phyloP scores from a whole-genome alignment of 495 filamentous ascomycete genomes.

The Terfezia claveryi region DNA sequence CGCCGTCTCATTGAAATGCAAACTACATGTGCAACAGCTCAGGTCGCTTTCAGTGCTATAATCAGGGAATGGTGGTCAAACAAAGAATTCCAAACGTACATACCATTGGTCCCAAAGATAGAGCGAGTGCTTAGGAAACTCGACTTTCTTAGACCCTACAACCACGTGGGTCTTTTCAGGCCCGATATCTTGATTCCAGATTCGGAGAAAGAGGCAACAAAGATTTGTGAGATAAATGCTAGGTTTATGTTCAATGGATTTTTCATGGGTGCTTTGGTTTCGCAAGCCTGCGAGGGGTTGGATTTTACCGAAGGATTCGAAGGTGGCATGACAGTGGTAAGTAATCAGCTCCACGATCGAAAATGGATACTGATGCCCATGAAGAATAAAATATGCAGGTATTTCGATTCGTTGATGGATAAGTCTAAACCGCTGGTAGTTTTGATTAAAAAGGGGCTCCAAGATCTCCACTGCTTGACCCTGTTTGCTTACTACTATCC shows the following conservation, averaged over 20 bases:
- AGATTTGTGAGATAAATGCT: constrained; percentile 27
- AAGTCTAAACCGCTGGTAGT: too few relatives aligned
- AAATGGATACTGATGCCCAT: too few relatives aligned
- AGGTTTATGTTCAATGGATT: constrained; percentile 25
- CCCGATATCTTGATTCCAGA: constrained; percentile 26
- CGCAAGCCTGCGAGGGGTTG: too few relatives aligned
- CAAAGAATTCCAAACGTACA: constrained; percentile 19
- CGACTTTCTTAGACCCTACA: constrained; percentile 2
- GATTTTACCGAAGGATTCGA: too few relatives aligned
- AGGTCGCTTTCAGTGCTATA: constrained; percentile 22
- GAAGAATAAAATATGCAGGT: too few relatives aligned
- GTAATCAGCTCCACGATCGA: too few relatives aligned
- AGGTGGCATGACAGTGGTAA: too few relatives aligned
- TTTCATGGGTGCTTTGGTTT: constrained; percentile 6
- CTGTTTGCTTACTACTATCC: background rate
- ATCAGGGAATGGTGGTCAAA: constrained; percentile 26
- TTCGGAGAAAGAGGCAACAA: background rate
- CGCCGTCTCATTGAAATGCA: constrained; percentile 3
- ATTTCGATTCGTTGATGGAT: too few relatives aligned
- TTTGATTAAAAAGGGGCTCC: too few relatives aligned
- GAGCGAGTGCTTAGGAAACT: constrained; percentile 19
- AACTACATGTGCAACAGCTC: constrained; percentile 17
- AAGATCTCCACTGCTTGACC: too few relatives aligned
- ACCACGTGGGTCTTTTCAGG: constrained; percentile 21
- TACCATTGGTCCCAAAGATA: constrained; percentile 22